Evolutionary conservation across 2,329 filamentous ascomycete species (phyloP), one percentile per base, ranked within the genome.

Genomic region (Calonectria hawksworthii): DNA sequence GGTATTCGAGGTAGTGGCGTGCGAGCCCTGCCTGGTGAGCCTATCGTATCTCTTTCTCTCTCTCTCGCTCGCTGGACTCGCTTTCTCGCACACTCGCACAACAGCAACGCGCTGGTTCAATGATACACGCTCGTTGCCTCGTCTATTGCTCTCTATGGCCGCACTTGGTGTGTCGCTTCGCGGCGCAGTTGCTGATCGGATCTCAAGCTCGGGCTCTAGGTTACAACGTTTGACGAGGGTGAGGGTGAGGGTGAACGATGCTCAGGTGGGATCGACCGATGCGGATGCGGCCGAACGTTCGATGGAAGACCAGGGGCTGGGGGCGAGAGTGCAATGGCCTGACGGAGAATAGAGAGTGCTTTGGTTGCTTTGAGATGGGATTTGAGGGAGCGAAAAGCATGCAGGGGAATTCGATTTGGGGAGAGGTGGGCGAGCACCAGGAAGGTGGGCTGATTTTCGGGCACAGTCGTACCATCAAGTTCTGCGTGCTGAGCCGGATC

Each of bases 401-500:
- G 79, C 79, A 81, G 80, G 80, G 61, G 77, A 80, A 80, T 79
- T 81, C 78, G 71, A 74, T 74, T 76, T 81, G 80, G 76, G 77
- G 77, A 79, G 77, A 78, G 72, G 56, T 69, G 75, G 77, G 74
- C 74, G 68, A 76, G 76, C 51, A 76, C 56, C 26, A 63, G 56
- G 56, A 63, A 63, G 56, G 56, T 63, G 56, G 56, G 56, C 56
- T 63, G 56, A 63, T 63, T 63, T 63, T 63, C 65, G 69, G 65
- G 61, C 76, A 77, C 76, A 81, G 83, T 83, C 82, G 82, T 83
- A 83, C 80, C 81, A 83, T 82, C 78, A 66, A 47, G 41, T 63
- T 70, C 67, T 72, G 78, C 74, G 79, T 76, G 74, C 76, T 65
- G 74, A 75, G 74, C 52, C 41, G 70, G 70, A 44, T 66, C 72